phyloP scores from a whole-genome alignment of 2,329 filamentous ascomycete genomes.

The Dissoconium aciculare region DNA sequence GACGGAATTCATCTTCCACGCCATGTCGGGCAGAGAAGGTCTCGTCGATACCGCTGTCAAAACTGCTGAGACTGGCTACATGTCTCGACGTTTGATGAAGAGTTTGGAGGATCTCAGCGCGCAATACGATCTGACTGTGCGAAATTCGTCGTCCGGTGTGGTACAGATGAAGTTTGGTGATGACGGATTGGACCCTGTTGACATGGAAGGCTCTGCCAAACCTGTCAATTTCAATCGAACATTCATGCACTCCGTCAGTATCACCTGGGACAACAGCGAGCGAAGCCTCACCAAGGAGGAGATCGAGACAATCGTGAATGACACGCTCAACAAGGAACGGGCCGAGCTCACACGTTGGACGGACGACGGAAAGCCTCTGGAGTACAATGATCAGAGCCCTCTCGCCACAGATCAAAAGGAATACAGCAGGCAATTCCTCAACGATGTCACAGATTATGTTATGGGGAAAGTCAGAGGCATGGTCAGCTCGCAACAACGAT shows the following conservation, averaged over 20 bases:
- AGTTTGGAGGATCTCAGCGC: constrained; percentile 88
- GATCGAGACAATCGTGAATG: constrained; percentile 52
- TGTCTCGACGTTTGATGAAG: constrained; percentile 97
- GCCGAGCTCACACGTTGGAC: constrained; percentile 37
- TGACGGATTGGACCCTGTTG: constrained; percentile 85
- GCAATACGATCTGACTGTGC: constrained; percentile 85
- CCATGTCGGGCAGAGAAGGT: constrained; percentile 95
- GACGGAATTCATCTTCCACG: constrained; percentile 94
- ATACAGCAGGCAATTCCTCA: constrained; percentile 66
- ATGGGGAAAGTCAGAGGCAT: constrained; percentile 18
- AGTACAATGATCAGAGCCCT: constrained; percentile 45
- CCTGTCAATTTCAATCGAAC: constrained; percentile 87
- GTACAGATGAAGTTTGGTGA: constrained; percentile 97
- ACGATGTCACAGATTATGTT: constrained; percentile 62
- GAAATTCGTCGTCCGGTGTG: constrained; percentile 74
- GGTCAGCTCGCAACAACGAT: constrained; percentile 14
- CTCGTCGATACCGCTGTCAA: constrained; percentile 97
- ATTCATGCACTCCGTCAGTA: constrained; percentile 64
- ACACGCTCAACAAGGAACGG: constrained; percentile 53
- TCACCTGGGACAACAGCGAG: constrained; percentile 67
- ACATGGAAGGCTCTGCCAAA: constrained; percentile 90
- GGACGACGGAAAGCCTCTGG: constrained; percentile 30
- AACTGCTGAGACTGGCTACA: constrained; percentile 96
- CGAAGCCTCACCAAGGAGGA: constrained; percentile 57
- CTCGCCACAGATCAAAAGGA: constrained; percentile 38